phyloP scores from a whole-genome alignment of 768 basidiomycete genomes.

The Lenzites betulinus region DNA sequence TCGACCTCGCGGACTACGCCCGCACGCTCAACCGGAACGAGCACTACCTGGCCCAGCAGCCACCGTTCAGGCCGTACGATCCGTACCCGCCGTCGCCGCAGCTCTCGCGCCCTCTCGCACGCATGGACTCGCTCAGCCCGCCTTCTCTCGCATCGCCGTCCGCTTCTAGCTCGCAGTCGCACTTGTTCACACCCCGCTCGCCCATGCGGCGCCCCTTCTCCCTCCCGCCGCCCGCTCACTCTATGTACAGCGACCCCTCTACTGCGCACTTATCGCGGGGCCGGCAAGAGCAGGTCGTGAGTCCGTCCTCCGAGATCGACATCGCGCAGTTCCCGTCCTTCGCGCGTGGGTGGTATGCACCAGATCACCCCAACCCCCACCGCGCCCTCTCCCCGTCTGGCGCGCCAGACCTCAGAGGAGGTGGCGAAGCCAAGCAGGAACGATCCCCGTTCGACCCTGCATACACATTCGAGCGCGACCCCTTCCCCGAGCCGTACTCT shows the following conservation, averaged over 20 bases:
- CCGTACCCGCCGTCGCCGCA: slow-evolving; percentile 37
- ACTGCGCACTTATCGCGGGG: slow-evolving; percentile 8
- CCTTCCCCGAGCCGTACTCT: slow-evolving; percentile 29
- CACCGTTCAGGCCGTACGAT: slow-evolving; percentile 29
- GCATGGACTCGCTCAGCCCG: slow-evolving; percentile 25
- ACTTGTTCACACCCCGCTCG: slow-evolving; percentile 25
- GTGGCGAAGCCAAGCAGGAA: slow-evolving; percentile 17
- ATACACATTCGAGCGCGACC: slow-evolving; percentile 33
- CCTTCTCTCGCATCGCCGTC: slow-evolving; percentile 51
- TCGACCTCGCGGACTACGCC: slow-evolving; percentile 74
- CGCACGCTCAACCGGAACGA: slow-evolving; percentile 45
- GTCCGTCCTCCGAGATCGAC: slow-evolving; percentile 51
- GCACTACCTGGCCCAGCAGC: slow-evolving; percentile 26
- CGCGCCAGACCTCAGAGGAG: slow-evolving; percentile 15
- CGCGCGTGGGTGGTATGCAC: slow-evolving; percentile 63
- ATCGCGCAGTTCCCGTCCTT: slow-evolving; percentile 64
- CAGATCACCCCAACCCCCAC: slow-evolving; percentile 20
- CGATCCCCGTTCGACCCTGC: slow-evolving; percentile 40
- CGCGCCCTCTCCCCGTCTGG: slow-evolving; percentile 8
- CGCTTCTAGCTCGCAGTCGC: slow-evolving; percentile 25
- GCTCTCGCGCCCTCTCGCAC: slow-evolving; percentile 14
- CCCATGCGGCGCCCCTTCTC: slow-evolving; percentile 47
- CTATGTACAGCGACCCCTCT: slow-evolving; percentile 24
- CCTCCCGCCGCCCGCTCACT: slow-evolving; percentile 42
- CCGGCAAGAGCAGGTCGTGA: slow-evolving; percentile 12